Percentiles rank a stretch among this genome's conserved stretches.
Conservation (phyloP, 495 filamentous ascomycete species). For the Daldinia concentrica region DNA sequence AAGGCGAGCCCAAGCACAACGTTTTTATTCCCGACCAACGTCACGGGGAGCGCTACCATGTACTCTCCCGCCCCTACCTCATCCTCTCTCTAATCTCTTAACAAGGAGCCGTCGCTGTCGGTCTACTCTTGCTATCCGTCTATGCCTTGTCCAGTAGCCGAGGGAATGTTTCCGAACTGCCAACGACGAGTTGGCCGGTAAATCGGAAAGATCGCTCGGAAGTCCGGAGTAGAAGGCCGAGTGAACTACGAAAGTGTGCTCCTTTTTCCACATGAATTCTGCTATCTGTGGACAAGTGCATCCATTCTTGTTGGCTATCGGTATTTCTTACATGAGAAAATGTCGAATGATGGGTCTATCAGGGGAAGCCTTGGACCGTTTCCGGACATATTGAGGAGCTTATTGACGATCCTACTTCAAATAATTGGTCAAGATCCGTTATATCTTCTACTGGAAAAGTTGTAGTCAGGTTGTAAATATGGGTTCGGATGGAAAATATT, state of each 20-base stretch:
- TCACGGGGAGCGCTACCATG: not conserved
- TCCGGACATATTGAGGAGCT: slow-evolving; percentile 3
- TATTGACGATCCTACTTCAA: slow-evolving; percentile 7
- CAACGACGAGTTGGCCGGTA: not conserved
- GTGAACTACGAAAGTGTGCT: slow-evolving; percentile 15
- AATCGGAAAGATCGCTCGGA: slow-evolving; percentile 8
- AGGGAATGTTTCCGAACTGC: slow-evolving; percentile 22
- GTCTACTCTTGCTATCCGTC: slow-evolving; percentile 15
- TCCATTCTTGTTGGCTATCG: not conserved
- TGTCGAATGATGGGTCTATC: not conserved
- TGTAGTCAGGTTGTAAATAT: slow-evolving; percentile 1
- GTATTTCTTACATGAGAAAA: not conserved
- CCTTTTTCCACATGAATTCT: not conserved
- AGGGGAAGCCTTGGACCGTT: not conserved
- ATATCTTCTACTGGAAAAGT: not conserved
- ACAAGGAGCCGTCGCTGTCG: slow-evolving; percentile 1
- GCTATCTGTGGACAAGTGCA: not conserved
- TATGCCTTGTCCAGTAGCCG: slow-evolving; percentile 6
- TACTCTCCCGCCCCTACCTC: not conserved
- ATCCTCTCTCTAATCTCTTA: slow-evolving; percentile 5
- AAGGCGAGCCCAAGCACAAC: slow-evolving; percentile 1
- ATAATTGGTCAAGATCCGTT: not conserved
- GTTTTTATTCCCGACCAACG: not conserved
- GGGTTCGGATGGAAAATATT: slow-evolving; percentile 17
- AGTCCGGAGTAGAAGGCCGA: slow-evolving; percentile 14